Base-by-base conservation (phyloP, 768 basidiomycete genomes). In the Naganishia randhawae region DNA sequence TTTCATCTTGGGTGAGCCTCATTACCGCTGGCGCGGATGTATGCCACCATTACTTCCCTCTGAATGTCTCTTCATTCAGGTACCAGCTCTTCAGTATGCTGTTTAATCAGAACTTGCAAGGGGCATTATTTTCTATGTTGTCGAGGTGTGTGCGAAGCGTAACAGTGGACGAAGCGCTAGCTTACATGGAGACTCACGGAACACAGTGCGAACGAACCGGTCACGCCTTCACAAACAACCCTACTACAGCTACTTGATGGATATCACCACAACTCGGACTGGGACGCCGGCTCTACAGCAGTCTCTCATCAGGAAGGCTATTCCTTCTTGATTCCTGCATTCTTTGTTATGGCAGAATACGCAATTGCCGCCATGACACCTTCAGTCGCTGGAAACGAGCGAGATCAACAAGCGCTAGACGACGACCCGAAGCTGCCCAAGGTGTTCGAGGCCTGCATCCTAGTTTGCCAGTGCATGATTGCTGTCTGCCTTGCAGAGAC, bases 161-260 rank as follows among this genome's bases (percentile, higher is more conserved):
- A n/a, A 83, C 83, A 61, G 74, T 90, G 48, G 86, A 89, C 51
- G 85, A 88, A 71, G 82, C 81, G 29, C 85, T 84, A 17, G 78
- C 87, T 55, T 82, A 86, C 11, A 84, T 85, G 6, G 82, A 83
- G 62, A 81, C 33, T 45, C 45, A 3, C 16, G 31, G n/a, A 13
- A 29, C 25, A 61, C 76, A 90, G 90, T 67, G 69, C 80, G 27
- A 86, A 84, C 52, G 91, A 92, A 80, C 83, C 87, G 14, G 85
- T 93, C 45, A 86, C 90, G 6, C 90, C 92, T 0, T 87, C 89
- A 72, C 93, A 95, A 77, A 91, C 87, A 4, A 89, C 86, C n/a
- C 81, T 95, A 13, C 85, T 96, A 67, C 94, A 93, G 79, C 82
- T 95, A 17, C 81, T 93, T 14, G 93, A 95, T 76, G 89, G 91